Evolutionary conservation across 2,329 filamentous ascomycete genomes (phyloP).

Genomic region (Zopfia rhizophila): DNA sequence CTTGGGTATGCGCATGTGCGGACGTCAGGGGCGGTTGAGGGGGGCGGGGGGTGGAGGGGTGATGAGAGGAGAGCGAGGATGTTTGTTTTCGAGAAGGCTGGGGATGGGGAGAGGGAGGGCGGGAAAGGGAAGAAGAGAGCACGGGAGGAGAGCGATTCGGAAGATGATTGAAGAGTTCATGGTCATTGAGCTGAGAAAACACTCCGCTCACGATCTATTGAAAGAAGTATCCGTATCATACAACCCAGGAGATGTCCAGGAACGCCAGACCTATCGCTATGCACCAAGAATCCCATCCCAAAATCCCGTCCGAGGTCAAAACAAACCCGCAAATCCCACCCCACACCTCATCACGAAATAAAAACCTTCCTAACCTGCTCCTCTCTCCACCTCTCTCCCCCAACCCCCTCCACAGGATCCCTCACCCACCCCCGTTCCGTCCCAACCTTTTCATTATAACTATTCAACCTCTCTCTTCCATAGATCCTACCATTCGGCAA

Average conservation of each 20-base stretch:
- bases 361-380: slow-evolving; percentile 84
- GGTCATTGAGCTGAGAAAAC: no score
- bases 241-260: no score
- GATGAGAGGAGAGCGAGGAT: slow-evolving; percentile 59
- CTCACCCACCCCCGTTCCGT: slow-evolving; percentile 73
- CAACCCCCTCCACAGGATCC: slow-evolving; percentile 76
- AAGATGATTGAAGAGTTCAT: slow-evolving; percentile 21
- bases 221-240: no score
- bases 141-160: slow-evolving; percentile 20
- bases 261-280: slow-evolving; percentile 20
- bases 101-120: slow-evolving; percentile 34
- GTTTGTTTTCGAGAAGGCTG: slow-evolving; percentile 58
- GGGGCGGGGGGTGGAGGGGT: slow-evolving; percentile 60
- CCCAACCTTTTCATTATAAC: slow-evolving; percentile 83
- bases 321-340: neutral
- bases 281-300: slow-evolving; percentile 6
- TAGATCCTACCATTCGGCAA: slow-evolving; percentile 90
- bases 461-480: slow-evolving; percentile 76
- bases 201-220: no score
- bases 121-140: slow-evolving; percentile 27
- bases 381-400: slow-evolving; percentile 57
- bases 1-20: slow-evolving; percentile 79
- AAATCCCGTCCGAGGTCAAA: no score
- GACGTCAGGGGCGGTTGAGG: slow-evolving; percentile 70
- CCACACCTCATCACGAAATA: slow-evolving; percentile 71